phyloP scores from a whole-genome alignment of 768 basidiomycete species.

The Naematelia encephala region DNA sequence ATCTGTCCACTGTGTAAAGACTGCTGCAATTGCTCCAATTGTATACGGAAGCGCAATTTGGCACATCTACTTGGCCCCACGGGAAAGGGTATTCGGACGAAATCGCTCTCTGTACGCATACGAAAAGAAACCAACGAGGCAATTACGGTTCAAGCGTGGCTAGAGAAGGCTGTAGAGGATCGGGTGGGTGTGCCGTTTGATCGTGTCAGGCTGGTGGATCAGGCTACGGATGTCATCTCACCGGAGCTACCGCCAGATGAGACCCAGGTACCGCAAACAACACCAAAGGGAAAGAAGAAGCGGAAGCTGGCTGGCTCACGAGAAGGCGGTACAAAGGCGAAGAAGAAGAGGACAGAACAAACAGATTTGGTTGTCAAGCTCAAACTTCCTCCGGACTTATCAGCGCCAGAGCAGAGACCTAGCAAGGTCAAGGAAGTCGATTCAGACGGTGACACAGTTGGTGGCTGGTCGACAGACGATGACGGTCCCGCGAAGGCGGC shows the following conservation, averaged over 20 bases:
- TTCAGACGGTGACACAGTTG: conserved; percentile 44
- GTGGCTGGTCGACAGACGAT: conserved; percentile 30
- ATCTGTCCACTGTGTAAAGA: conserved; percentile 48
- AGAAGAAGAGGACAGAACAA: conserved; percentile 6
- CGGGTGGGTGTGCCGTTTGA: conserved; percentile 27
- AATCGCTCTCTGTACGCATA: conserved; percentile 10
- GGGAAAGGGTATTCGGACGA: conserved; percentile 10
- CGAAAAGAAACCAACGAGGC: conserved; percentile 7
- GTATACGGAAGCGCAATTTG: conserved; percentile 40
- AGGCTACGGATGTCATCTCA: conserved; percentile 26
- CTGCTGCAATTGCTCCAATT: conserved; percentile 45
- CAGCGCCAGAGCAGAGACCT: background rate
- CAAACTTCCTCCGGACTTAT: conserved; percentile 12
- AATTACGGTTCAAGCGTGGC: conserved; percentile 26
- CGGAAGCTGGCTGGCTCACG: conserved; percentile 2
- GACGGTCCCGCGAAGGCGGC: background rate
- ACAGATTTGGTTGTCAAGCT: conserved; percentile 15
- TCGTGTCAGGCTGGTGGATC: conserved; percentile 31
- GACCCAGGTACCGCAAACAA: background rate
- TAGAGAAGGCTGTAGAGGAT: conserved; percentile 26
- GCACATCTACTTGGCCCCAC: conserved; percentile 23
- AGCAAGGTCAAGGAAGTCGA: conserved; percentile 31
- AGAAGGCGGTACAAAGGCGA: background rate
- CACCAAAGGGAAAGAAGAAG: conserved; percentile 11
- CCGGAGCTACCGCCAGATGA: conserved; percentile 23